These are phyloP conservation scores for Nemania serpens DNA, from an alignment of 2,329 filamentous ascomycete genomes.

Conservation along the genomic window DNA sequence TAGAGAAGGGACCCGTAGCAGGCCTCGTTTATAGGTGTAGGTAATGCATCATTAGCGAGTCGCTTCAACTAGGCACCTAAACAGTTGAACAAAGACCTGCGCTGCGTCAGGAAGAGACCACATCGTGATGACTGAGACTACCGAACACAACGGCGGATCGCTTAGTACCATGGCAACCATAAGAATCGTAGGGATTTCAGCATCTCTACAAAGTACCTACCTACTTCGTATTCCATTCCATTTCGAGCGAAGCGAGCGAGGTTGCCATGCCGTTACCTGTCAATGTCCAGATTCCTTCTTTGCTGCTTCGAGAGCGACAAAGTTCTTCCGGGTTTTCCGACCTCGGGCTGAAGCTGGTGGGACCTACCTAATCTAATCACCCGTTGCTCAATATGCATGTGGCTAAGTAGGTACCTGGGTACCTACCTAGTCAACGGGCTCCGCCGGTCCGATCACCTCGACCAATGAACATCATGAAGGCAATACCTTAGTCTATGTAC, in stretches of 20 bases:
- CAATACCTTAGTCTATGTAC: too few relatives aligned
- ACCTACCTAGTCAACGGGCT: constrained; percentile 4
- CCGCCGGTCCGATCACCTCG: constrained; percentile 17
- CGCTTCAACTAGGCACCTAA: constrained; percentile 1
- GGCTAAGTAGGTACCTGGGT: constrained; percentile 2
- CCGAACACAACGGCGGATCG: neutral
- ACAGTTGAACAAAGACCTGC: constrained; percentile 2
- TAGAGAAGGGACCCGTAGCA: neutral
- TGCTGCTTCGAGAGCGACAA: neutral
- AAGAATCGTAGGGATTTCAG: constrained; percentile 10
- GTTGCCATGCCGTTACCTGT: constrained; percentile 8
- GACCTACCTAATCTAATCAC: neutral
- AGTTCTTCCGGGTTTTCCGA: constrained; percentile 13
- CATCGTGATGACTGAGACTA: constrained; percentile 4
- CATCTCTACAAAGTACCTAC: neutral
- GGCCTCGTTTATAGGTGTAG: neutral
- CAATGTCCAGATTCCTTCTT: neutral
- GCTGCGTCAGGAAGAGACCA: neutral
- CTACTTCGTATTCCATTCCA: neutral
- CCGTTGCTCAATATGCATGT: constrained; percentile 8
- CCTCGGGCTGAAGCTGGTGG: neutral
- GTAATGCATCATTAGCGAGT: constrained; percentile 1
- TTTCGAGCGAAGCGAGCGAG: constrained; percentile 1
- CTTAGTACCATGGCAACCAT: constrained; percentile 16
- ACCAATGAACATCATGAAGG: too few relatives aligned